Conservation (phyloP, 768 basidiomycete species). For the Asterophora lycoperdoides region DNA sequence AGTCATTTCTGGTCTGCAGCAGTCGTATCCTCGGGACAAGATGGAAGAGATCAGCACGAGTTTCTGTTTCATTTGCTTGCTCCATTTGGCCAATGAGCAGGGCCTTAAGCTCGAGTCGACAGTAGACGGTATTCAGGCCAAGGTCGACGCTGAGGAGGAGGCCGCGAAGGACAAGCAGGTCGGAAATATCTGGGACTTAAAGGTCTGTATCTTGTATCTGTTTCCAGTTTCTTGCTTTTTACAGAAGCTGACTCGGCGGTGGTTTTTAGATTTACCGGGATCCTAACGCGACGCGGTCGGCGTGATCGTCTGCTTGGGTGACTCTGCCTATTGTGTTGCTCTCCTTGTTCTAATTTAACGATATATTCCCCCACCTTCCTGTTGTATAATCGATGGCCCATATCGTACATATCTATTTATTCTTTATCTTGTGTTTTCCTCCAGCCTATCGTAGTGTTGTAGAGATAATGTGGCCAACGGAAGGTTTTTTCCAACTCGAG, state of each 20-base stretch:
- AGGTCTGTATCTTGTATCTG: conserved; percentile 38
- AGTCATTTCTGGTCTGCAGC: conserved; percentile 79
- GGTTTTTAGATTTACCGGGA: conserved; percentile 42
- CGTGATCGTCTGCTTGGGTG: conserved; percentile 17
- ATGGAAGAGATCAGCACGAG: conserved; percentile 98
- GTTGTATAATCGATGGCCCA: conserved; percentile 16
- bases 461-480: too few species aligned
- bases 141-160: conserved; percentile 32
- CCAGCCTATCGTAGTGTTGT: too few species aligned
- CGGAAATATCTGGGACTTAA: conserved; percentile 72
- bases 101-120: conserved; percentile 76
- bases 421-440: not conserved
- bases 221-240: not conserved
- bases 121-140: conserved; percentile 28
- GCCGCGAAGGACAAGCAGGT: conserved; percentile 39
- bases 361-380: conserved; percentile 10
- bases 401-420: conserved; percentile 2
- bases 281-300: conserved; percentile 38
- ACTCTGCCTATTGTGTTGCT: conserved; percentile 2
- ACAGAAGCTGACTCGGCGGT: conserved; percentile 5
- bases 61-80: conserved; percentile 97
- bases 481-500: too few species aligned
- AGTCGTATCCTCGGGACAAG: conserved; percentile 85
- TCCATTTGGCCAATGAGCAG: conserved; percentile 96
- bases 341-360: conserved; percentile 12